A percentile compares a stretch with the other conserved stretches of the same genome.
These are phyloP conservation scores for Ganoderma sinense DNA, from an alignment of 1,284 basidiomycete species.

Conservation along the genomic window DNA sequence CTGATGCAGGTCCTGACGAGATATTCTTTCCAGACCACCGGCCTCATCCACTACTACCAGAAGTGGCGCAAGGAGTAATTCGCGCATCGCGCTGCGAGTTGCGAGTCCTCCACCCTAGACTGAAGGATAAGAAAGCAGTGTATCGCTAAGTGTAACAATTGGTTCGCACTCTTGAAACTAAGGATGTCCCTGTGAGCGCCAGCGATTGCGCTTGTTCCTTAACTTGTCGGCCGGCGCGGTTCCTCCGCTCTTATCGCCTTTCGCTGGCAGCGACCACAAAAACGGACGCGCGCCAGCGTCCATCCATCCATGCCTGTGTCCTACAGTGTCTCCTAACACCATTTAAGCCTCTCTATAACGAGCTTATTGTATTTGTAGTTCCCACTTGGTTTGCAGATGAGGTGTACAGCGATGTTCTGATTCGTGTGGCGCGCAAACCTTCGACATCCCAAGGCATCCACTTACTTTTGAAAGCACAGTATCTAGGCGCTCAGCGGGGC, in stretches of 20 bases:
- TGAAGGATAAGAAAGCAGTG: conserved; percentile 25
- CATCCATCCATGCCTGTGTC: neutral
- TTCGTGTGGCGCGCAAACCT: neutral
- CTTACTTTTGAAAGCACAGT: no score
- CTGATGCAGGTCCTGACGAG: conserved; percentile 18
- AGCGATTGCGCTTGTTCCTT: neutral
- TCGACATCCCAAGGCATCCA: neutral
- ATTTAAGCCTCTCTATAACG: neutral
- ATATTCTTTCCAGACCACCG: conserved; percentile 71
- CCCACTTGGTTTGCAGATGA: neutral
- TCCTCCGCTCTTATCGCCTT: neutral
- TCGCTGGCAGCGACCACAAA: no score
- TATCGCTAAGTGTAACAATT: conserved; percentile 34
- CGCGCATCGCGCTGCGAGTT: neutral
- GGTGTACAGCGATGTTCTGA: neutral
- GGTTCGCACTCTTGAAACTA: conserved; percentile 17
- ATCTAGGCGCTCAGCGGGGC: conserved; percentile 20
- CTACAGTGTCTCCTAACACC: neutral
- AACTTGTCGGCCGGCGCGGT: neutral
- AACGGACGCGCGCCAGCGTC: neutral
- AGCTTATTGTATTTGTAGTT: neutral
- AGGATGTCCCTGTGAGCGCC: neutral
- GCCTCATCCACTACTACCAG: conserved; percentile 95
- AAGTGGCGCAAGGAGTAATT: conserved; percentile 79
- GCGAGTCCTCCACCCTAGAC: neutral